Percentiles rank a stretch among this genome's conserved stretches.
These are phyloP conservation scores for Penicillium hesseltinei DNA, from an alignment of 2,329 filamentous ascomycete species.

Conservation along the genomic window DNA sequence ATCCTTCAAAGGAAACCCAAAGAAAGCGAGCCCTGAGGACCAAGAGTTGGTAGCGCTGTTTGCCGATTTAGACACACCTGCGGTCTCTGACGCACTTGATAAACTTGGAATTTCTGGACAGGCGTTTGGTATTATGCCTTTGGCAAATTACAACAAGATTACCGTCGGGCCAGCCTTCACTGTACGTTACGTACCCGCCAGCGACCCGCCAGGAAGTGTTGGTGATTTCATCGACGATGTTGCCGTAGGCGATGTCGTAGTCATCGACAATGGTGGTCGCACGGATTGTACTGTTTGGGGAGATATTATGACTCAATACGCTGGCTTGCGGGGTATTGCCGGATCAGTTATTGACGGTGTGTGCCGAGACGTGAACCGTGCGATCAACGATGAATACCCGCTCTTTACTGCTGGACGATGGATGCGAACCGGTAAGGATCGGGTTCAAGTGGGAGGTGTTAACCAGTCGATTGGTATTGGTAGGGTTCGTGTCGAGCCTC, in stretches of 20 bases:
- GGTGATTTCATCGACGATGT: constrained; percentile 37
- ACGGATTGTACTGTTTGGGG: constrained; percentile 39
- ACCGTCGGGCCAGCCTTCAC: constrained; percentile 36
- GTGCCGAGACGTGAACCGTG: constrained; percentile 34
- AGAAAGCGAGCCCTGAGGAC: constrained; percentile 11
- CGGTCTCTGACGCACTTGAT: constrained; percentile 23
- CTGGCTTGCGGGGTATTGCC: constrained; percentile 30
- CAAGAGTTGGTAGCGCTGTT: constrained; percentile 19
- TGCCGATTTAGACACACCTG: constrained; percentile 19
- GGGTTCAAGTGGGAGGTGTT: constrained; percentile 31
- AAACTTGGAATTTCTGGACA: constrained; percentile 23
- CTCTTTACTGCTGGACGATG: constrained; percentile 34
- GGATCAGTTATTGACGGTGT: constrained; percentile 37
- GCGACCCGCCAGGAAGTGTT: constrained; percentile 26
- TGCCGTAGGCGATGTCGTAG: constrained; percentile 38
- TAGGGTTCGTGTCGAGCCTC: constrained; percentile 26
- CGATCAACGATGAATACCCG: constrained; percentile 29
- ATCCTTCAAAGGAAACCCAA: constrained; percentile 1
- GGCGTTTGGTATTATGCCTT: constrained; percentile 19
- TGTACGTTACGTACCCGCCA: constrained; percentile 30
- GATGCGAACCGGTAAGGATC: constrained; percentile 37
- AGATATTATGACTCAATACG: constrained; percentile 40
- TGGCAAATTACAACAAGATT: constrained; percentile 28
- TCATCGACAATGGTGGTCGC: constrained; percentile 37
- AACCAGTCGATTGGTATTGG: constrained; percentile 32